Conservation (phyloP, 2,329 filamentous ascomycete genomes). For the Bipolaris gigantea region DNA sequence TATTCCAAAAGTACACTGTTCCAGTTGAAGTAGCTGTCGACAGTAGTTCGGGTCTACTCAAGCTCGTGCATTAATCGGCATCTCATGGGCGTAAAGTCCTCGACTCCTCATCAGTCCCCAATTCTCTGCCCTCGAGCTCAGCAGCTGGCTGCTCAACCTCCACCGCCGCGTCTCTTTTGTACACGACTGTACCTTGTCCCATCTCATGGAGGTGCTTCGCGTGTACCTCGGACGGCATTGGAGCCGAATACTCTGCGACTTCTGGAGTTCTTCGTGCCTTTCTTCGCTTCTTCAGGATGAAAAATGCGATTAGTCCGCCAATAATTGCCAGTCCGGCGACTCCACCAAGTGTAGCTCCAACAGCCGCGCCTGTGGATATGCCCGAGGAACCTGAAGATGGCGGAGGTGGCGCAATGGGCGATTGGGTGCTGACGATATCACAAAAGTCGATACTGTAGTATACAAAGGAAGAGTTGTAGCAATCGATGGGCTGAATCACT, state of each 20-base stretch:
- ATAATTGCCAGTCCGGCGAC: not conserved
- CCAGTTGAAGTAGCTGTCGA: not conserved
- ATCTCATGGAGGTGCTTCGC: slow-evolving; percentile 6
- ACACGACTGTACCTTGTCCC: not conserved
- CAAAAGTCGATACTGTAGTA: slow-evolving; percentile 14
- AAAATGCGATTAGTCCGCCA: slow-evolving; percentile 1
- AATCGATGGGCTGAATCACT: slow-evolving; percentile 8
- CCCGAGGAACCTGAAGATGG: not conserved
- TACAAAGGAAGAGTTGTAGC: slow-evolving; percentile 10
- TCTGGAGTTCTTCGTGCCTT: not conserved
- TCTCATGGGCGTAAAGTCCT: not conserved
- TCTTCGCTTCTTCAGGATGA: slow-evolving; percentile 2
- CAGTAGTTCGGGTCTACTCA: not conserved
- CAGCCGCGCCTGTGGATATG: slow-evolving; percentile 5
- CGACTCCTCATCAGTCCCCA: not conserved
- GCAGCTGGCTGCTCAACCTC: slow-evolving; percentile 7
- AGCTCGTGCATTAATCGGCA: not conserved
- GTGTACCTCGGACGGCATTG: not conserved
- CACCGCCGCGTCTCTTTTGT: slow-evolving; percentile 5
- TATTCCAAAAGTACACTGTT: not conserved
- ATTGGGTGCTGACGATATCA: not conserved
- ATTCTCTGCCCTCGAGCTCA: slow-evolving; percentile 4
- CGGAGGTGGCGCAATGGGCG: not conserved
- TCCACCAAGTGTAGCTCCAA: slow-evolving; percentile 5
- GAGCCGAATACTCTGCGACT: not conserved